Evolutionary conservation across 2,329 filamentous ascomycete genomes (phyloP), one percentile per base, ranked within the genome.

Genomic region (Talaromyces funiculosus): DNA sequence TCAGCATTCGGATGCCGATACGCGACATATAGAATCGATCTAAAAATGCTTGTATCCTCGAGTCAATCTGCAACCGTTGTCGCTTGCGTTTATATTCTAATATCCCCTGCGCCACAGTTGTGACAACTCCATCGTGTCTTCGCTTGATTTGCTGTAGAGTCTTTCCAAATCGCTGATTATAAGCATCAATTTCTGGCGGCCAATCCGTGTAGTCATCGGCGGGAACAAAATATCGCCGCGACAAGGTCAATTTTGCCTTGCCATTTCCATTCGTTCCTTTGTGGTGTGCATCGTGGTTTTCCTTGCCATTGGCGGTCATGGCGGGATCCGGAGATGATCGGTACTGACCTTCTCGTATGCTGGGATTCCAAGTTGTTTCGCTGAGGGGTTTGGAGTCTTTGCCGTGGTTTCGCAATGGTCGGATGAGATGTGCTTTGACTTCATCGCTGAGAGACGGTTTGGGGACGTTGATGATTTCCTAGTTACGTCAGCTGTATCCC

Each of bases 21-120:
- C 94, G 90, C 47, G 92, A 97, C 94, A 99, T 99, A 82, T 99
- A 99, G 78, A 99, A 99, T 62, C 94, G 90, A 78, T 99, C 94
- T 66, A 99, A 86, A 81, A 99, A 99, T 59, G 91, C 88, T 75
- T 99, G 94, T 62, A 99, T 97, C 68, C 92, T 95, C 73, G 92
- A 88, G 77, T 97, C 94, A 71, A 99, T 99, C 73, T 97, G 94
- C 88, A 97, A 94, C 58, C 94, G 87, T 82, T 99, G 94, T 64
- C 92, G 86, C 73, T 89, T 93, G 60, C 93, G 90, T 80, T 99
- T 99, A 82, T 96, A 99, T 78, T 99, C 94, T 62, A 97, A 84
- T 67, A 99, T 97, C 62, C 94, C 94, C 77, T 99, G 93, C 5
- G 94, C 94, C 77, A 99, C 94, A 7, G 94, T 99, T 18, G 94